Evolutionary conservation across 2,329 filamentous ascomycete genomes (phyloP).

Genomic region (Aspergillus flavus): DNA sequence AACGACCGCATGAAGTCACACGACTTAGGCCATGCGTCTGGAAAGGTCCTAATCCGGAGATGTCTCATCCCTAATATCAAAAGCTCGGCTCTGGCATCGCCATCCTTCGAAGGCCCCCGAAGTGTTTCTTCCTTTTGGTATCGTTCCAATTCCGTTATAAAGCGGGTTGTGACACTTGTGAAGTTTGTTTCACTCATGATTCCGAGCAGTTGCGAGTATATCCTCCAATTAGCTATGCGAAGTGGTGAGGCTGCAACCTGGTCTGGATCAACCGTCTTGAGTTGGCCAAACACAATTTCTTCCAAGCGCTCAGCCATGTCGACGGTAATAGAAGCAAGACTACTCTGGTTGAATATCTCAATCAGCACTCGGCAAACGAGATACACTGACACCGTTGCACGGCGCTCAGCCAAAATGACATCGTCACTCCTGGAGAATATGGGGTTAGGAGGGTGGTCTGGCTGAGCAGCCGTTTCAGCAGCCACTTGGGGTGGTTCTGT

Average conservation of each 20-base stretch:
- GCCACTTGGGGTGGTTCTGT: slow-evolving; percentile 67
- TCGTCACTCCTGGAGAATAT: slow-evolving; percentile 64
- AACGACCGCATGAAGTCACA: slow-evolving; percentile 86
- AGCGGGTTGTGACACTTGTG: slow-evolving; percentile 76
- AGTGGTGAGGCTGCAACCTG: slow-evolving; percentile 71
- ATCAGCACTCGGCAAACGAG: slow-evolving; percentile 91
- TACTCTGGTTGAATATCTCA: slow-evolving; percentile 91
- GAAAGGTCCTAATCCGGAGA: slow-evolving; percentile 73
- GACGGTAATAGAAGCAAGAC: slow-evolving; percentile 74
- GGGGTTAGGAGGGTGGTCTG: slow-evolving; percentile 31
- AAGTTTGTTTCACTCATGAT: slow-evolving; percentile 96
- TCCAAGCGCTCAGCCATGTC: slow-evolving; percentile 96
- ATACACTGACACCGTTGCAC: slow-evolving; percentile 93
- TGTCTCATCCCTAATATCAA: slow-evolving; percentile 91
- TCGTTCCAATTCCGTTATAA: slow-evolving; percentile 76
- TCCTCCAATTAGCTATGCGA: slow-evolving; percentile 91
- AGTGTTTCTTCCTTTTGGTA: slow-evolving; percentile 72
- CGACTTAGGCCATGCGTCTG: slow-evolving; percentile 77
- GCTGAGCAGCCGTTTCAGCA: slow-evolving; percentile 33
- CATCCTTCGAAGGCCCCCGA: slow-evolving; percentile 55
- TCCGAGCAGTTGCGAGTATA: slow-evolving; percentile 91
- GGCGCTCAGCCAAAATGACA: slow-evolving; percentile 78
- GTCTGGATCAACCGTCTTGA: slow-evolving; percentile 85
- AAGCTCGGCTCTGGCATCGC: slow-evolving; percentile 80
- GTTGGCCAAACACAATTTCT: slow-evolving; percentile 93